Evolutionary conservation across 306 rosid genomes (phyloP), one percentile per base, ranked within the genome.

Genomic region (Cicer cuneatum): DNA sequence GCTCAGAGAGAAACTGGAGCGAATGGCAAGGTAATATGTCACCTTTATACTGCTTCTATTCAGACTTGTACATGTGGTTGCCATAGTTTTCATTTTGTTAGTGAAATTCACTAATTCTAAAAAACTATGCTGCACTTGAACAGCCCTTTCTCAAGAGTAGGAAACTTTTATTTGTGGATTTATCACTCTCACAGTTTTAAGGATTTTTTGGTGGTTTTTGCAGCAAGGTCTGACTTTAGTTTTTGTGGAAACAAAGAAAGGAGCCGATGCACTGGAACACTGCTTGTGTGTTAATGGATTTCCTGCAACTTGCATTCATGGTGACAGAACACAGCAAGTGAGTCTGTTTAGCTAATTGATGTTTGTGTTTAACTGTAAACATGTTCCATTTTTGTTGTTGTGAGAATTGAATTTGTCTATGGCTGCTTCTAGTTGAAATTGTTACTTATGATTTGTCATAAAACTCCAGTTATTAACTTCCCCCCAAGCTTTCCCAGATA

Each of bases 171-270:
- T 67, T 73, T 77, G 52, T 33, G 39, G 12, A 51, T 77, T 12
- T 40, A 37, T 75, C 48, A 5, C 74, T 64, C 53, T 39, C 53
- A 66, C 29, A 63, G 53, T 69, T 14, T 63, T 80, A 66, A 76
- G 63, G 53, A 68, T 47, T 43, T 53, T 13, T 52, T 71, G 72
- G 69, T 74, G 38, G 59, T 43, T 71, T 71, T 81, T 80, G 84
- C 92, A 93, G 97, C 98, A 91, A 89, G 72, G 93, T 77, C 84
- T 93, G 82, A 93, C 97, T 46, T 88, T 93, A 78, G 97, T 93
- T 63, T 93, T 93, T 76, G 98, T 93, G 87, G 98, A 93, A 86
- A 93, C 98, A 63, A 93, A 93, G 88, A 93, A 93, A 86, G 97
- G 98, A 81, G 98, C 98, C 24, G 98, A 93, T 29, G 81, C 97